A percentile compares a stretch with the other conserved stretches of the same genome.
Conservation (phyloP, 192 early-diverging fungal genomes). For the Blastocladiella britannica region DNA sequence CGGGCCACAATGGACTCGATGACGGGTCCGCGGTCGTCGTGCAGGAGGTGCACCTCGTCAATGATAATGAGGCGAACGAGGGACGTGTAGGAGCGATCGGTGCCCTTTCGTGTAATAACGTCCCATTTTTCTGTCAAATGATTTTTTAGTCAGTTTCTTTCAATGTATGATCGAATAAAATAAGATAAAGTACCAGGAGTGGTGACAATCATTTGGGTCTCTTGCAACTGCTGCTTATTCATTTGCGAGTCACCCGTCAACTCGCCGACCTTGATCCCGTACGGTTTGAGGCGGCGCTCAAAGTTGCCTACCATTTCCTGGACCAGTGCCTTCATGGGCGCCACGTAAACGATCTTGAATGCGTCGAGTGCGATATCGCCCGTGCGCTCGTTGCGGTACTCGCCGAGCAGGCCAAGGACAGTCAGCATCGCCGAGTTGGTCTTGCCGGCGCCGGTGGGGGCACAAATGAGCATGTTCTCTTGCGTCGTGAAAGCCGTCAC, state of each 20-base stretch:
- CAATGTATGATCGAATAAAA: too few relatives aligned
- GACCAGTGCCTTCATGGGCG: constrained; percentile 98
- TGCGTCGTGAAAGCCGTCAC: constrained; percentile 69
- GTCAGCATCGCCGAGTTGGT: constrained; percentile 95
- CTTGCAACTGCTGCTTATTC: constrained; percentile 88
- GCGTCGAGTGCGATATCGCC: constrained; percentile 53
- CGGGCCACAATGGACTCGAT: constrained; percentile 79
- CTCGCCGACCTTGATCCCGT: constrained; percentile 81
- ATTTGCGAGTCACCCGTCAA: constrained; percentile 90
- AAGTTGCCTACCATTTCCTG: constrained; percentile 94
- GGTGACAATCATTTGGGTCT: constrained; percentile 92
- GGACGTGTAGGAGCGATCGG: constrained; percentile 73
- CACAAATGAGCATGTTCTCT: constrained; percentile 90
- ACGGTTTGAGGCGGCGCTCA: constrained; percentile 40
- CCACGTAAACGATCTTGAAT: constrained; percentile 98
- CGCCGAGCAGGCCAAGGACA: constrained; percentile 68
- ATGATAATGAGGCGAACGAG: constrained; percentile 79
- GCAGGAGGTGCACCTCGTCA: constrained; percentile 92
- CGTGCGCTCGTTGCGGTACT: constrained; percentile 48
- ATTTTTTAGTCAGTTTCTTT: too few relatives aligned
- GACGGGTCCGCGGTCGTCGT: constrained; percentile 93
- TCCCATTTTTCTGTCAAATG: constrained; percentile 99
- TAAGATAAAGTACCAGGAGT: too few relatives aligned
- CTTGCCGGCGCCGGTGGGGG: constrained; percentile 95
- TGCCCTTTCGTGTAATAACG: constrained; percentile 88